phyloP scores from a whole-genome alignment of 164 flowering plant species.

The Magnolia sinica region DNA sequence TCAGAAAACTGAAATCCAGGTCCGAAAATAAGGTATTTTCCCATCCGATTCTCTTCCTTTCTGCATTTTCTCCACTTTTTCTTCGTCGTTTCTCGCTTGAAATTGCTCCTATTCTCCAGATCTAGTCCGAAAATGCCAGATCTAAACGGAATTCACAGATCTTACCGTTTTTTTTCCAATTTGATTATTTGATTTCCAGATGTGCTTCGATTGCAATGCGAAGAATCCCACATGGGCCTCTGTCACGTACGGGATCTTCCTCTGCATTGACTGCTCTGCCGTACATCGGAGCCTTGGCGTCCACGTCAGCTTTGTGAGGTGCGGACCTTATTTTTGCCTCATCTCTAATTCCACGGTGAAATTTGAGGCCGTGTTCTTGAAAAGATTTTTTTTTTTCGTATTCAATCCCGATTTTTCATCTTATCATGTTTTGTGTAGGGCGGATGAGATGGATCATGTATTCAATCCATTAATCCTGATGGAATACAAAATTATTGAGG shows the following conservation, averaged over 20 bases:
- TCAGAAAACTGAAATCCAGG: conserved; percentile 74
- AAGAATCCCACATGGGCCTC: conserved; percentile 98
- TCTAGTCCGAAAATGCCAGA: conserved; percentile 19
- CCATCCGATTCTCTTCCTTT: neutral
- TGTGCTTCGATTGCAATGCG: conserved; percentile 96
- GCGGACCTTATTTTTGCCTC: neutral
- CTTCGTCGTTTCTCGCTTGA: no score
- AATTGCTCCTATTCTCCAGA: neutral
- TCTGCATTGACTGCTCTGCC: conserved; percentile 92
- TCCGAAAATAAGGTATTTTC: conserved; percentile 76
- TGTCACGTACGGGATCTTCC: conserved; percentile 87
- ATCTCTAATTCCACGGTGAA: neutral
- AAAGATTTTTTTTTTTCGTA: no score
- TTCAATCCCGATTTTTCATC: no score
- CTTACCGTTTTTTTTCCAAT: neutral
- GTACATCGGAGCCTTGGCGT: conserved; percentile 91
- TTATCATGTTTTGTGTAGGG: no score
- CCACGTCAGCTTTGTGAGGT: conserved; percentile 93
- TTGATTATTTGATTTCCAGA: conserved; percentile 31
- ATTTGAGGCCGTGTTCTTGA: no score
- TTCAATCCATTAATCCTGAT: no score
- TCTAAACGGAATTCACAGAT: conserved; percentile 14
- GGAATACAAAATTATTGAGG: no score
- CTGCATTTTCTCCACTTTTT: neutral
- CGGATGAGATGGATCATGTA: no score